phyloP scores from a whole-genome alignment of 1,284 basidiomycete species.

The Agaricales sp. region DNA sequence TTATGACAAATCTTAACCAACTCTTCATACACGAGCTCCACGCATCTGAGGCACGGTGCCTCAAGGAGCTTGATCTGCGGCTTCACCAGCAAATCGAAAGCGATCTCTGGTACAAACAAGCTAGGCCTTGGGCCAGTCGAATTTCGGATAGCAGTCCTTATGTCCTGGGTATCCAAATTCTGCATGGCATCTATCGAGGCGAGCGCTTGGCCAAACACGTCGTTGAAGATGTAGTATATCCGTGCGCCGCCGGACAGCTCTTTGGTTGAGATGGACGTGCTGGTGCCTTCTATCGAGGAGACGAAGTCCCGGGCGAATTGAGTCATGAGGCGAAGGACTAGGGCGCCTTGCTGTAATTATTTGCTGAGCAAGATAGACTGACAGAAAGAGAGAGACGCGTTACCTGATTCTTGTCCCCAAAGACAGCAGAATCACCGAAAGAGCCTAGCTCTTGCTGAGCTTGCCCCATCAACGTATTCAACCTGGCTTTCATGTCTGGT shows the following conservation, averaged over 20 bases:
- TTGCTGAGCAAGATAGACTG: constrained; percentile 5
- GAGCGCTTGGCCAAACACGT: constrained; percentile 92
- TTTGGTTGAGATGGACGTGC: constrained; percentile 94
- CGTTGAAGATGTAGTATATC: constrained; percentile 99
- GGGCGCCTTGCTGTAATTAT: constrained; percentile 56
- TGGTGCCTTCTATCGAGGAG: constrained; percentile 97
- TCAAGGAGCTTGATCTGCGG: constrained; percentile 98
- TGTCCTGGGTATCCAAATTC: constrained; percentile 90
- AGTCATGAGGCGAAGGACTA: constrained; percentile 95
- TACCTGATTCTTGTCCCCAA: constrained; percentile 86
- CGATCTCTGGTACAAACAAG: constrained; percentile 94
- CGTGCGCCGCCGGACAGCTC: constrained; percentile 96
- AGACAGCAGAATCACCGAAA: constrained; percentile 90
- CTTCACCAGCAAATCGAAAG: constrained; percentile 96
- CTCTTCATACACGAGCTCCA: constrained; percentile 98
- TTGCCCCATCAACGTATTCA: constrained; percentile 98
- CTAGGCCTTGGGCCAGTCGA: constrained; percentile 96
- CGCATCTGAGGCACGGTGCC: constrained; percentile 88
- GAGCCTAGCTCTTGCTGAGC: constrained; percentile 97
- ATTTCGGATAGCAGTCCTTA: constrained; percentile 96
- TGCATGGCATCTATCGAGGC: constrained; percentile 85
- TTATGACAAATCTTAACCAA: constrained; percentile 99
- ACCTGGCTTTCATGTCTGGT: constrained; percentile 97
- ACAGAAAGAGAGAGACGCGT: constrained; percentile 13
- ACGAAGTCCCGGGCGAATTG: constrained; percentile 98